Conservation (phyloP, 371 early-diverging fungal species). For the Phascolomyces articulosus region DNA sequence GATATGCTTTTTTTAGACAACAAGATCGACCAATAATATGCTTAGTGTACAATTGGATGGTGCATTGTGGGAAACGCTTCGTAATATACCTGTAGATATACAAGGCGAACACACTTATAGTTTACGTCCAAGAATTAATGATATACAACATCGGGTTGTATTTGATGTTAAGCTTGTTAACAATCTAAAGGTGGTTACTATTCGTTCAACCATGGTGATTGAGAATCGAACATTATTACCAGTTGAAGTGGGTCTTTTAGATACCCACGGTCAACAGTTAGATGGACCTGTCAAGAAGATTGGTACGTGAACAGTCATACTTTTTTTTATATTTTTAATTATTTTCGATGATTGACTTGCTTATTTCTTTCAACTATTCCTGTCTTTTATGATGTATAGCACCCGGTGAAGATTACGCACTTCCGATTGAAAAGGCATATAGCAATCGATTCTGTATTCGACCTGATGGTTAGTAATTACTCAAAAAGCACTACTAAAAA, state of each 20-base stretch:
- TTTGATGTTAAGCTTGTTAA: constrained; percentile 85
- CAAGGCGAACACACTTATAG: constrained; percentile 81
- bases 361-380: too few species aligned
- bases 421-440: constrained; percentile 88
- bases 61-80: constrained; percentile 89
- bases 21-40: constrained; percentile 57
- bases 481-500: not conserved
- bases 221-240: constrained; percentile 81
- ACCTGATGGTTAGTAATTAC: constrained; percentile 68
- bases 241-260: constrained; percentile 82
- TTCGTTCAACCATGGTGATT: constrained; percentile 84
- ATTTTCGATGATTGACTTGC: too few species aligned
- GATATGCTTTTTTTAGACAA: constrained; percentile 20
- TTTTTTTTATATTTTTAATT: not conserved
- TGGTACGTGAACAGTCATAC: constrained; percentile 29
- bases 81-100: constrained; percentile 84
- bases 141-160: constrained; percentile 82
- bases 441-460: constrained; percentile 78
- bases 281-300: constrained; percentile 52
- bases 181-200: constrained; percentile 90
- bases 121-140: constrained; percentile 79
- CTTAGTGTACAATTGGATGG: constrained; percentile 87
- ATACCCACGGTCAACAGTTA: constrained; percentile 56
- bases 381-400: constrained; percentile 24
- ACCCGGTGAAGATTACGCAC: constrained; percentile 82